phyloP scores from a whole-genome alignment of 371 early-diverging fungal genomes.

The Mortierella sp. region DNA sequence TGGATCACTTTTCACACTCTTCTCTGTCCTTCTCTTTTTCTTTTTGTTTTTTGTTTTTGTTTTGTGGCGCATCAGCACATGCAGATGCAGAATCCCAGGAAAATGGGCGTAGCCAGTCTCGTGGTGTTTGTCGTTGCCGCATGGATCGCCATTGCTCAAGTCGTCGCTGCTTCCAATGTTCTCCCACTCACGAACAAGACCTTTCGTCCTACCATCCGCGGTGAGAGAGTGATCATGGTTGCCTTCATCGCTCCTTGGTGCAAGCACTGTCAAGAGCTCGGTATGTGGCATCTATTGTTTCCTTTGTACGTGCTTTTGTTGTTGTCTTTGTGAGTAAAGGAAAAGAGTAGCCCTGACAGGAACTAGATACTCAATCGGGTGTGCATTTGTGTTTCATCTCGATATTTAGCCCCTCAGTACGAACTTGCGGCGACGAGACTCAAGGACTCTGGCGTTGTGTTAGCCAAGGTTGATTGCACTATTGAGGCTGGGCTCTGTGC shows the following conservation, averaged over 20 bases:
- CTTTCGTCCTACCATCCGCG: background rate
- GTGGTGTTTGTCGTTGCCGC: background rate
- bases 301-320: too few species aligned
- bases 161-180: background rate
- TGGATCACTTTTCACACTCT: background rate
- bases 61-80: background rate
- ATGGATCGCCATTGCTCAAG: background rate
- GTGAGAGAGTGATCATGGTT: background rate
- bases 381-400: background rate
- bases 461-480: background rate
- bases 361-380: too few species aligned
- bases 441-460: background rate
- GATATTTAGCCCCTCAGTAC: background rate
- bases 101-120: background rate
- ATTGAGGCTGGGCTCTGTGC: background rate
- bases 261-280: background rate
- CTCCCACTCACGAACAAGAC: background rate
- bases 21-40: background rate
- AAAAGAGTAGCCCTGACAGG: too few species aligned
- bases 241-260: background rate
- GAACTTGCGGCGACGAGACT: background rate
- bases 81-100: background rate
- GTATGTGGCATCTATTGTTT: background rate
- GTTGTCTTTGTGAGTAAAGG: too few species aligned
- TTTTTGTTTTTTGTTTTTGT: background rate